Evolutionary conservation across 2,329 filamentous ascomycete genomes (phyloP).

Genomic region (Daldinia sp.): DNA sequence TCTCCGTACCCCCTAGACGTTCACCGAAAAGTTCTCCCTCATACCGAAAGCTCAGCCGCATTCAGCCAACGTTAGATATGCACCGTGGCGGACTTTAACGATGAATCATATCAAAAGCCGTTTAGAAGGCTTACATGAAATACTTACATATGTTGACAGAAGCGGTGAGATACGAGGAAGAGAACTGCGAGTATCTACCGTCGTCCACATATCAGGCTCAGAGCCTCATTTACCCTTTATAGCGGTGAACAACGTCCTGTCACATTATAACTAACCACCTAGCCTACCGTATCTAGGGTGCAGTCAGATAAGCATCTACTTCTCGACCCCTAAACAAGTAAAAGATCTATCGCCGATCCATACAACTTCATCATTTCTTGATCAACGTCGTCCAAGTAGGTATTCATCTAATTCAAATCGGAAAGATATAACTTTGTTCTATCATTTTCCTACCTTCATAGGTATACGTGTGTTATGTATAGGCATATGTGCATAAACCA

Average conservation of each 20-base stretch:
- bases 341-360: too few relatives aligned
- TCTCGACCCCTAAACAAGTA: too few relatives aligned
- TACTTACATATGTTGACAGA: too few relatives aligned
- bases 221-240: conserved; percentile 1
- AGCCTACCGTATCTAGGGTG: neutral
- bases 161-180: neutral
- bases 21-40: neutral
- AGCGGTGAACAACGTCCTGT: conserved; percentile 5
- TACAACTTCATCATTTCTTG: too few relatives aligned
- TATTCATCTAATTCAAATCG: too few relatives aligned
- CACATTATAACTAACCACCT: neutral
- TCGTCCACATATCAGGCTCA: neutral
- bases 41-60: neutral
- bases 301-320: too few relatives aligned
- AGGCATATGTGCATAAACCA: too few relatives aligned
- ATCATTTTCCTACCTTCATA: too few relatives aligned
- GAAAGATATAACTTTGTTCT: too few relatives aligned
- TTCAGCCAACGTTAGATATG: neutral
- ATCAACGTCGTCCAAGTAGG: too few relatives aligned
- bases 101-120: neutral
- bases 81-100: neutral
- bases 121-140: neutral
- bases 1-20: neutral
- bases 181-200: neutral
- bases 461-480: too few relatives aligned